Conservation (phyloP, 108 stramenopile genomes). For the Licmophora abbreviata region DNA sequence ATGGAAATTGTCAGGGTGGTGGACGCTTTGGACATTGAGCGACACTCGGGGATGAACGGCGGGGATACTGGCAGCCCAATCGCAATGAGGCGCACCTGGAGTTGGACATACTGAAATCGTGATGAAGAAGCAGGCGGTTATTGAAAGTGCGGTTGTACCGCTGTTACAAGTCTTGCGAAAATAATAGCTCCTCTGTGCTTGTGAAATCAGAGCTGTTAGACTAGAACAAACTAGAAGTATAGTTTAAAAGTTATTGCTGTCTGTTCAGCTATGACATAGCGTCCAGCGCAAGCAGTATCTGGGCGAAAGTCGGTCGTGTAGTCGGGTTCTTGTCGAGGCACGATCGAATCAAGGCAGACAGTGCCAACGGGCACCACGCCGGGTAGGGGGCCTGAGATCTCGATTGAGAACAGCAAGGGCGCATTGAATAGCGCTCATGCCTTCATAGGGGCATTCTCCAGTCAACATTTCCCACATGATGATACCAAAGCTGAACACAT, state of each 20-base stretch:
- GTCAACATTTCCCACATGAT: conserved; percentile 81
- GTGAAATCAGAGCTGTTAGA: too few species aligned
- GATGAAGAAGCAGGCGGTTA: too few species aligned
- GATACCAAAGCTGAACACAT: conserved; percentile 79
- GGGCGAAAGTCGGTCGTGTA: conserved; percentile 59
- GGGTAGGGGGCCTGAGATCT: conserved; percentile 72
- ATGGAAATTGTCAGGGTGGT: conserved; percentile 2
- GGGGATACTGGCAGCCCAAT: too few species aligned
- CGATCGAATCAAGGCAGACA: conserved; percentile 58
- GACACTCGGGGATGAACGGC: neutral
- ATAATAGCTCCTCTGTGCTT: too few species aligned
- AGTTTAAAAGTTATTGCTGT: too few species aligned
- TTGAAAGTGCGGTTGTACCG: too few species aligned
- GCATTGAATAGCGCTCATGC: conserved; percentile 84
- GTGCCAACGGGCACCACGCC: conserved; percentile 71
- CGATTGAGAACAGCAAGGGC: conserved; percentile 82
- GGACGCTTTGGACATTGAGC: neutral
- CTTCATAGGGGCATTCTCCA: conserved; percentile 82
- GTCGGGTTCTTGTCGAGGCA: conserved; percentile 66
- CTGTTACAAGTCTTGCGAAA: too few species aligned
- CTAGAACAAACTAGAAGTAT: too few species aligned
- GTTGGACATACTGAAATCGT: conserved; percentile 6
- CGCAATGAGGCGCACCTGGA: neutral
- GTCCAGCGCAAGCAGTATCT: conserved; percentile 63
- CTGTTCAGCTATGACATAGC: too few species aligned